A percentile compares a stretch with the other conserved stretches of the same genome.
Conservation (phyloP, 2,329 filamentous ascomycete species). For the Paecilomyces dactylethromorphus region DNA sequence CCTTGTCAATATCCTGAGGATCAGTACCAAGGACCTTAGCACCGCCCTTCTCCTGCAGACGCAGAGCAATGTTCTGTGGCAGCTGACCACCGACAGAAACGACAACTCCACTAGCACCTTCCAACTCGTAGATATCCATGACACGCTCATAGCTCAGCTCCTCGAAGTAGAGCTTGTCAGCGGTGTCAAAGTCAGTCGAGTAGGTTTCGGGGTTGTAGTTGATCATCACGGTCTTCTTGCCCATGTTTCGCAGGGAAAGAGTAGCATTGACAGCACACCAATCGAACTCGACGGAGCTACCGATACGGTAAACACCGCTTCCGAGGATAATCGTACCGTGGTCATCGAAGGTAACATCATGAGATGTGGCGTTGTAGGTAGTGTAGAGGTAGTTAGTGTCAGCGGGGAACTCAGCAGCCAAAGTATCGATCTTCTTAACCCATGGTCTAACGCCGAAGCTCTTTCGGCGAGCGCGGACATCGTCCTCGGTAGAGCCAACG, state of each 20-base stretch:
- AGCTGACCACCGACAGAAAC: slow-evolving; percentile 95
- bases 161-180: slow-evolving; percentile 93
- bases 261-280: slow-evolving; percentile 95
- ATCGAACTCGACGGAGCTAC: slow-evolving; percentile 96
- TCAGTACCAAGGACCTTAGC: slow-evolving; percentile 90
- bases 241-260: slow-evolving; percentile 72
- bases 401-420: slow-evolving; percentile 93
- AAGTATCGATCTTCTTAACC: slow-evolving; percentile 97
- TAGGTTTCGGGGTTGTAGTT: slow-evolving; percentile 85
- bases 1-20: slow-evolving; percentile 92
- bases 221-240: slow-evolving; percentile 97
- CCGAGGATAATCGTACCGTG: slow-evolving; percentile 85
- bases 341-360: slow-evolving; percentile 91
- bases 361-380: slow-evolving; percentile 90
- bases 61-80: slow-evolving; percentile 93
- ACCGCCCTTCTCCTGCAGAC: slow-evolving; percentile 82
- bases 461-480: slow-evolving; percentile 78
- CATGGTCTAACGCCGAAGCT: slow-evolving; percentile 86
- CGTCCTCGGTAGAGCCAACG: slow-evolving; percentile 78
- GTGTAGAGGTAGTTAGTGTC: slow-evolving; percentile 96
- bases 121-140: slow-evolving; percentile 97
- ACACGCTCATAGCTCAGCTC: slow-evolving; percentile 95
- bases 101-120: slow-evolving; percentile 76
- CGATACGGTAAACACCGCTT: slow-evolving; percentile 94
- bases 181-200: slow-evolving; percentile 77